These are phyloP conservation scores for Sporothrix brasiliensis DNA, from an alignment of 2,329 filamentous ascomycete species.

Conservation along the genomic window DNA sequence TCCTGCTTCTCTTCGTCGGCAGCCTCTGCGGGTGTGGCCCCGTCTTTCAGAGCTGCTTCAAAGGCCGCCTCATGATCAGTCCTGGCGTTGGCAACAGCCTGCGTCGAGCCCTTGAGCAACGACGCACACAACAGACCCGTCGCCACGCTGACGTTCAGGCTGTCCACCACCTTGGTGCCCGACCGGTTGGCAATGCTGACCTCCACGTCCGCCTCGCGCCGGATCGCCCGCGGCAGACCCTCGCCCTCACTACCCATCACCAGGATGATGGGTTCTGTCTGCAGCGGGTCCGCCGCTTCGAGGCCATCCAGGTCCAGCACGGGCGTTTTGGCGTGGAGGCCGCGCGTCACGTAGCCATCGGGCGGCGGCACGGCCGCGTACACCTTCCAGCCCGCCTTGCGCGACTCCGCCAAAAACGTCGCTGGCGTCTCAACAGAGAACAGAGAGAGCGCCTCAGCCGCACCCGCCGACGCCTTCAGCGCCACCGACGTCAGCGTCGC, in stretches of 20 bases:
- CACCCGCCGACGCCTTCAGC: conserved; percentile 86
- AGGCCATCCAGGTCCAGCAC: conserved; percentile 56
- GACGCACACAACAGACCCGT: conserved; percentile 73
- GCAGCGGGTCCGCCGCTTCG: conserved; percentile 56
- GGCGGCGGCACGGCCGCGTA: conserved; percentile 70
- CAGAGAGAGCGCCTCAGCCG: conserved; percentile 76
- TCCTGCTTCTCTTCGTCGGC: not conserved
- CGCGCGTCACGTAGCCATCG: conserved; percentile 26
- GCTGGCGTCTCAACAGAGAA: conserved; percentile 69
- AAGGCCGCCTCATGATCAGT: not conserved
- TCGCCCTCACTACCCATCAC: conserved; percentile 82
- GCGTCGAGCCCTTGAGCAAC: conserved; percentile 56
- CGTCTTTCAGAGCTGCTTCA: not conserved
- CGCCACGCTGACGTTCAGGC: conserved; percentile 90
- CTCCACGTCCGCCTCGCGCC: conserved; percentile 66
- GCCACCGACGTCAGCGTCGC: conserved; percentile 75
- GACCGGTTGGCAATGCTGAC: conserved; percentile 64
- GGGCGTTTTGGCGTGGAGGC: conserved; percentile 39
- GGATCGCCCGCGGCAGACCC: conserved; percentile 68
- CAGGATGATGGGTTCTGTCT: conserved; percentile 69
- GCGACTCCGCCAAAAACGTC: conserved; percentile 70
- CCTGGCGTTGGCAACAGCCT: not conserved
- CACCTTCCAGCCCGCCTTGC: conserved; percentile 75
- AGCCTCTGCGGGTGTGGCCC: not conserved
- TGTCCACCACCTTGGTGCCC: conserved; percentile 69